Percentiles rank a stretch among this genome's conserved stretches.
Conservation (phyloP, 2,329 filamentous ascomycete species). For the Sclerotinia borealis region DNA sequence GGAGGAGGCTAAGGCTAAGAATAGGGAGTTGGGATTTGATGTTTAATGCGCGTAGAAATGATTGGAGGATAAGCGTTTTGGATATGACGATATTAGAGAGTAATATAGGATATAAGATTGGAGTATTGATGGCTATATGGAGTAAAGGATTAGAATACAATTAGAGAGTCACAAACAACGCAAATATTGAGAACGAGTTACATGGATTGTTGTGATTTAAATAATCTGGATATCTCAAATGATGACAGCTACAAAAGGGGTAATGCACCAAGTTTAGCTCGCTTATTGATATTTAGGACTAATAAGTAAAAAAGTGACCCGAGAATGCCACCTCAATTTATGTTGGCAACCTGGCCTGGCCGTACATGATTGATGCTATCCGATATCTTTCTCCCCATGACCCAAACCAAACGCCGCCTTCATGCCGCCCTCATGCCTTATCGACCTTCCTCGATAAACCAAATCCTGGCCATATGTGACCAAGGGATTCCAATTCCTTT, state of each 20-base stretch:
- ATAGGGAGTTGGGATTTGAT: conserved; percentile 17
- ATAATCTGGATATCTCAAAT: neutral
- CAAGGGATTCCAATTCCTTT: neutral
- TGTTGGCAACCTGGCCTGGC: conserved; percentile 1
- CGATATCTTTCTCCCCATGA: neutral
- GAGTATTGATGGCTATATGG: neutral
- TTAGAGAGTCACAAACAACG: neutral
- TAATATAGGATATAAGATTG: neutral
- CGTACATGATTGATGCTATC: neutral
- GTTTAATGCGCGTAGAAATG: neutral
- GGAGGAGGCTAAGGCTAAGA: conserved; percentile 24
- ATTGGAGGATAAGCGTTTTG: neutral
- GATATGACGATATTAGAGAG: neutral
- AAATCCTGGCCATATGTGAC: neutral
- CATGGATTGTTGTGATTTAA: neutral
- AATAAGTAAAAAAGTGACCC: neutral
- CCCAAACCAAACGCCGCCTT: neutral
- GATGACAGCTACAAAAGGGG: neutral
- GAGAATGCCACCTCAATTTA: neutral
- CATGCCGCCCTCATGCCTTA: neutral
- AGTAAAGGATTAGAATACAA: neutral
- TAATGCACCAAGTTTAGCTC: neutral
- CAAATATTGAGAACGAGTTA: neutral
- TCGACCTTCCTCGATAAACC: neutral
- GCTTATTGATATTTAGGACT: neutral